Conservation (phyloP, 1,284 basidiomycete species). For the Tilletia horrida region DNA sequence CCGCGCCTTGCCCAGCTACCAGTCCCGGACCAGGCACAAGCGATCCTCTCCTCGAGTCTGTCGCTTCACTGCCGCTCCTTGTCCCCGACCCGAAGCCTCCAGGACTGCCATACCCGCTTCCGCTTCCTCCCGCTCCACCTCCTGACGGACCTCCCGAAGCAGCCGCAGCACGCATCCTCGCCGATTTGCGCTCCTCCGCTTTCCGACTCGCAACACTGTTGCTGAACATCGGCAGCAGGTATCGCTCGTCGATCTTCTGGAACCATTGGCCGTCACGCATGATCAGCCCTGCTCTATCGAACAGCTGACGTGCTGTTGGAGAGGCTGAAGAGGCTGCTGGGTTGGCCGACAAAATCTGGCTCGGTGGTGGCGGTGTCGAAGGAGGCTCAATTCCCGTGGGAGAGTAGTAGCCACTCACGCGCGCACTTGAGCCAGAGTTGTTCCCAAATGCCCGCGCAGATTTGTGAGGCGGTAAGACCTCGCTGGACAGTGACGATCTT, state of each 20-base stretch:
- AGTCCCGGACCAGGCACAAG: background rate
- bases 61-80: slow-evolving; percentile 12
- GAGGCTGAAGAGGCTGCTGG: slow-evolving; percentile 1
- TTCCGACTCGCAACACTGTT: slow-evolving; percentile 62
- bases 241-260: slow-evolving; percentile 88
- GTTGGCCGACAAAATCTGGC: background rate
- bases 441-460: background rate
- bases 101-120: background rate
- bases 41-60: background rate
- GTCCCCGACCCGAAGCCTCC: background rate
- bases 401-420: slow-evolving; percentile 17
- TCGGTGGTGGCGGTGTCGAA: slow-evolving; percentile 20
- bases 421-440: slow-evolving; percentile 15
- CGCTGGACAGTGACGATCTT: slow-evolving; percentile 9
- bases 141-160: background rate
- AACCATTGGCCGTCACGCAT: slow-evolving; percentile 78
- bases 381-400: slow-evolving; percentile 22
- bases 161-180: background rate
- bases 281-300: slow-evolving; percentile 50
- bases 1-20: background rate
- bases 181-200: slow-evolving; percentile 53
- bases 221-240: slow-evolving; percentile 87
- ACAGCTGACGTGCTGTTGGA: slow-evolving; percentile 35
- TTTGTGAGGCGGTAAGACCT: slow-evolving; percentile 10
- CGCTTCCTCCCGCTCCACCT: background rate